These are phyloP conservation scores for Tetracladium maxilliforme DNA, from an alignment of 2,329 filamentous ascomycete species.

Conservation along the genomic window DNA sequence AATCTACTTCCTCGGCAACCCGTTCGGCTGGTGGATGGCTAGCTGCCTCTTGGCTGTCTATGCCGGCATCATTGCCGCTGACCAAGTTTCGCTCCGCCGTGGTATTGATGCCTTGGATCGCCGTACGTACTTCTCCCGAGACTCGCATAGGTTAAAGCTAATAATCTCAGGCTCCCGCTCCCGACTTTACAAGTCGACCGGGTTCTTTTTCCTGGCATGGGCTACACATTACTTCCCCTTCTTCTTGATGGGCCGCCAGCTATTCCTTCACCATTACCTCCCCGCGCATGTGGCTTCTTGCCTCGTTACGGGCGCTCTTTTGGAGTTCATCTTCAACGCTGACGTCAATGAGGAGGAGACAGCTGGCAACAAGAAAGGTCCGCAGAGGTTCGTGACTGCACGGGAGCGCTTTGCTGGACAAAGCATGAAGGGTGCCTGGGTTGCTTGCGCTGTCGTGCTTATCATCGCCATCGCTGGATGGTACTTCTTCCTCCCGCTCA, in stretches of 20 bases:
- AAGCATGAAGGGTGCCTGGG: constrained; percentile 67
- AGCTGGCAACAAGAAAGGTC: constrained; percentile 31
- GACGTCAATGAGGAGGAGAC: constrained; percentile 39
- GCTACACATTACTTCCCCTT: constrained; percentile 95
- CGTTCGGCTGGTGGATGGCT: constrained; percentile 91
- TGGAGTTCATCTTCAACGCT: constrained; percentile 93
- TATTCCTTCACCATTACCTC: constrained; percentile 96
- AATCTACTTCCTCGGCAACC: constrained; percentile 97
- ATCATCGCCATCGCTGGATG: constrained; percentile 58
- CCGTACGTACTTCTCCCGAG: constrained; percentile 45
- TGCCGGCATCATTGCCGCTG: constrained; percentile 78
- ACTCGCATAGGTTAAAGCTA: constrained; percentile 13
- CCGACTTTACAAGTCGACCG: constrained; percentile 93
- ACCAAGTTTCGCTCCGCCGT: constrained; percentile 84
- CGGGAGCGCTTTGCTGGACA: constrained; percentile 69
- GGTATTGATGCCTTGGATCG: constrained; percentile 86
- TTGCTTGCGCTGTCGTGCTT: constrained; percentile 58
- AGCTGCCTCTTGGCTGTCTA: constrained; percentile 89
- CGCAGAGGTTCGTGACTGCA: constrained; percentile 55
- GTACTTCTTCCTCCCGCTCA: constrained; percentile 88
- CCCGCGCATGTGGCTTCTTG: constrained; percentile 85
- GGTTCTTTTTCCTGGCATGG: constrained; percentile 98
- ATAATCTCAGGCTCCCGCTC: constrained; percentile 59
- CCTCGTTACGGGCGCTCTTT: constrained; percentile 75
- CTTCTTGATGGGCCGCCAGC: constrained; percentile 93